These are phyloP conservation scores for Metschnikowia sp. DNA, from an alignment of 805 yeast genomes.

Conservation along the genomic window DNA sequence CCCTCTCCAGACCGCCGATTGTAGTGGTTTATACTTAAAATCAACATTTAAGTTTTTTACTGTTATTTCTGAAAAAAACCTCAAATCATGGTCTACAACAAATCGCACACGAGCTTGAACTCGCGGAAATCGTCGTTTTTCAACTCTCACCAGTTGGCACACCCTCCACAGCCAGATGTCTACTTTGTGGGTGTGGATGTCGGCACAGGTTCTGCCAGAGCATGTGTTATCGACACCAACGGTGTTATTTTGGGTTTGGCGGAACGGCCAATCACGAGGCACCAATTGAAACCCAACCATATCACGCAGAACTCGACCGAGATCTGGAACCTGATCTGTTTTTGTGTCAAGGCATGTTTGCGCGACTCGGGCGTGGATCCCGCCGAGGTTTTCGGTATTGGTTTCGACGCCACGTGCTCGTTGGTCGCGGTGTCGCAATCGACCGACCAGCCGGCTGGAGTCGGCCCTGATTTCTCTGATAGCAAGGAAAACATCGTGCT, in stretches of 20 bases:
- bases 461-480: conserved; percentile 85
- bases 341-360: conserved; percentile 72
- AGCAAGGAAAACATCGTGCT: conserved; percentile 76
- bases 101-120: conserved; percentile 39
- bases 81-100: conserved; percentile 16
- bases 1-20: background rate
- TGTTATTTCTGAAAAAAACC: background rate
- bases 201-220: conserved; percentile 98
- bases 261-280: conserved; percentile 74
- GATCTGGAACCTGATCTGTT: conserved; percentile 86
- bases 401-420: conserved; percentile 97
- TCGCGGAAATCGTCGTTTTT: conserved; percentile 38
- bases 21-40: background rate
- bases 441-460: conserved; percentile 71
- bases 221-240: conserved; percentile 78
- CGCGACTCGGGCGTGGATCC: conserved; percentile 74
- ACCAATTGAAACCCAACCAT: conserved; percentile 66
- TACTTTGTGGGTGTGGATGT: conserved; percentile 84
- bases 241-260: conserved; percentile 81
- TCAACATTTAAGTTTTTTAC: background rate
- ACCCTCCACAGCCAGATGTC: conserved; percentile 43
- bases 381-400: conserved; percentile 72
- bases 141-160: conserved; percentile 30
- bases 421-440: conserved; percentile 72
- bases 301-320: conserved; percentile 88